These are phyloP conservation scores for Podosphaera xanthii DNA, from an alignment of 2,329 filamentous ascomycete species.

Conservation along the genomic window DNA sequence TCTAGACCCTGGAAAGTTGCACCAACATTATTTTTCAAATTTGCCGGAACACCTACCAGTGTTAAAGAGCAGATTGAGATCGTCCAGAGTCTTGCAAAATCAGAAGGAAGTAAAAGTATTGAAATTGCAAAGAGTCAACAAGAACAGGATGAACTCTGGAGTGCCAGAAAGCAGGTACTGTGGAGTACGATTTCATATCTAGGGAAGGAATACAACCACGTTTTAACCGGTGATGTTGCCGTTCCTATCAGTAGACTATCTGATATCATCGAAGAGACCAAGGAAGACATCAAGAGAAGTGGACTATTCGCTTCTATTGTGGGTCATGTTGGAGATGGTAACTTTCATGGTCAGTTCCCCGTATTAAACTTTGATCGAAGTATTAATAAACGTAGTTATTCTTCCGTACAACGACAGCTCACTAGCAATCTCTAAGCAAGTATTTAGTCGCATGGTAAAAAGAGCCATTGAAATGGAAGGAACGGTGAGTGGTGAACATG, in stretches of 20 bases:
- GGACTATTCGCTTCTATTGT: conserved; percentile 41
- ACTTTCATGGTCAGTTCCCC: conserved; percentile 36
- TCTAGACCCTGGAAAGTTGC: conserved; percentile 44
- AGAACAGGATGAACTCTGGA: conserved; percentile 62
- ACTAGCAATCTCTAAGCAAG: conserved; percentile 38
- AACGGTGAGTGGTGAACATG: conserved; percentile 69
- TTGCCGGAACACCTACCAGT: conserved; percentile 41
- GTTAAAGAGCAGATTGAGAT: conserved; percentile 60
- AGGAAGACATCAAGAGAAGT: conserved; percentile 32
- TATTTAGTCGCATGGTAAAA: conserved; percentile 72
- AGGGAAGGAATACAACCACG: conserved; percentile 37
- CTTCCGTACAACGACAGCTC: conserved; percentile 44
- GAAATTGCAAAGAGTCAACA: conserved; percentile 50
- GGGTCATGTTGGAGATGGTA: conserved; percentile 53
- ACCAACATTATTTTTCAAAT: conserved; percentile 71
- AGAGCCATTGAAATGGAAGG: conserved; percentile 66
- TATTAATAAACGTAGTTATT: conserved; percentile 18
- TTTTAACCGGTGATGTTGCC: conserved; percentile 74
- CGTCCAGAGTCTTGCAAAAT: conserved; percentile 39
- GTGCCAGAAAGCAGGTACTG: conserved; percentile 60
- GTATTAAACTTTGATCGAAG: neutral
- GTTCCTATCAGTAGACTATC: conserved; percentile 56
- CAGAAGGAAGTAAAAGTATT: conserved; percentile 41
- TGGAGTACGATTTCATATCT: conserved; percentile 54
- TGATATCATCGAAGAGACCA: conserved; percentile 57